These are phyloP conservation scores for Colletotrichum tamarilloi DNA, from an alignment of 2,329 filamentous ascomycete species.

Conservation along the genomic window DNA sequence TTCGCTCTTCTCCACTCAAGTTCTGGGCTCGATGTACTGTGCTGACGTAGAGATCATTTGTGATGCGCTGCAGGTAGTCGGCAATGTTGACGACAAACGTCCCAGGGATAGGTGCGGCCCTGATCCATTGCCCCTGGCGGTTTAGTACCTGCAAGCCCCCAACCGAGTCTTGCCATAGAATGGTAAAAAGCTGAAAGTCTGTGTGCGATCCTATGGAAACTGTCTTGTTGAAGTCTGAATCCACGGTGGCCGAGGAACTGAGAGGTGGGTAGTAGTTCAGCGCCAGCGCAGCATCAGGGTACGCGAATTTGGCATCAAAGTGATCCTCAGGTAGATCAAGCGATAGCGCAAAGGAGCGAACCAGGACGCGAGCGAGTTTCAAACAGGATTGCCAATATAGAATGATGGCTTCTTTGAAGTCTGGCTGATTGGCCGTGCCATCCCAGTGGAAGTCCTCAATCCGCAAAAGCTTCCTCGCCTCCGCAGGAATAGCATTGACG, in stretches of 20 bases:
- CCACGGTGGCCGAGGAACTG: background rate
- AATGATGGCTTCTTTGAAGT: slow-evolving; percentile 59
- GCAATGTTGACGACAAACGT: slow-evolving; percentile 64
- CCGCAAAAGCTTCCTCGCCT: slow-evolving; percentile 54
- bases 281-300: slow-evolving; percentile 58
- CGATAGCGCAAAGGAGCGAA: slow-evolving; percentile 64
- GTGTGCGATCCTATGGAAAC: slow-evolving; percentile 63
- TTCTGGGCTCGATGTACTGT: slow-evolving; percentile 62
- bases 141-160: slow-evolving; percentile 58
- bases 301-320: slow-evolving; percentile 64
- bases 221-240: slow-evolving; percentile 8
- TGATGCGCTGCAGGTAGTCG: slow-evolving; percentile 62
- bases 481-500: slow-evolving; percentile 53
- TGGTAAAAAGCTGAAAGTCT: slow-evolving; percentile 63
- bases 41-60: slow-evolving; percentile 60
- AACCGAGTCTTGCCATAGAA: slow-evolving; percentile 55
- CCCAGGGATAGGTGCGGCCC: slow-evolving; percentile 51
- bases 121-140: slow-evolving; percentile 52
- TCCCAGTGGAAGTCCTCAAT: slow-evolving; percentile 65
- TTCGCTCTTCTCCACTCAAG: slow-evolving; percentile 48
- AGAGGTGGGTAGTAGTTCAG: slow-evolving; percentile 53
- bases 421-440: slow-evolving; percentile 57
- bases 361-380: slow-evolving; percentile 60
- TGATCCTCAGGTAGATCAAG: slow-evolving; percentile 64
- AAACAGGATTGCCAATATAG: slow-evolving; percentile 61